These are phyloP conservation scores for Nothopassalora personata DNA, from an alignment of 2,329 filamentous ascomycete genomes.

Conservation along the genomic window DNA sequence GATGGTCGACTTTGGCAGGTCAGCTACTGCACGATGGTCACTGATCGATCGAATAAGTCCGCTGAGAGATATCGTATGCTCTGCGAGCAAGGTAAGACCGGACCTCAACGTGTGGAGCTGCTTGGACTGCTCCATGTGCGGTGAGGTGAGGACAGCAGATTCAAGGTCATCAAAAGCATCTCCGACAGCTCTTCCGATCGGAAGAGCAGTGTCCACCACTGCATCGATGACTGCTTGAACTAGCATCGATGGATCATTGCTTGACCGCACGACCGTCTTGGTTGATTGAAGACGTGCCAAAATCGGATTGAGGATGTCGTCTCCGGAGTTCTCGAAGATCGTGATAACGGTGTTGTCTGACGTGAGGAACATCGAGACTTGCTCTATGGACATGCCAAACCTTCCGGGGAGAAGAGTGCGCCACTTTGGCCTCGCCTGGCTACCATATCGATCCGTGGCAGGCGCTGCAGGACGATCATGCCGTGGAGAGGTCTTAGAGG, in stretches of 20 bases:
- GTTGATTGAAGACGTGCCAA: constrained; percentile 65
- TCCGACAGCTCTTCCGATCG: constrained; percentile 75
- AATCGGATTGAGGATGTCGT: constrained; percentile 78
- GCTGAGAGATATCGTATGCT: constrained; percentile 74
- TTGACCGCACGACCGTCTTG: constrained; percentile 77
- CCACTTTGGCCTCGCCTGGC: constrained; percentile 8
- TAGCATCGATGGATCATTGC: constrained; percentile 82
- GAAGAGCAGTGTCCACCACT: constrained; percentile 83
- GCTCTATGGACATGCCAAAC: constrained; percentile 64
- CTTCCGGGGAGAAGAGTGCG: constrained; percentile 16
- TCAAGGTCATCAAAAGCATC: constrained; percentile 84
- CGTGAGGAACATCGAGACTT: constrained; percentile 84
- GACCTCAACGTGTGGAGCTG: constrained; percentile 64
- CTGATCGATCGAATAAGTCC: constrained; percentile 76
- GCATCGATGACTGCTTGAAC: constrained; percentile 85
- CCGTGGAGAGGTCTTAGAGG: constrained; percentile 7
- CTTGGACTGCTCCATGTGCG: constrained; percentile 71
- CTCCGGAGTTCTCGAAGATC: constrained; percentile 84
- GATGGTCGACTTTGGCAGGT: constrained; percentile 6
- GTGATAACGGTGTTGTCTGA: constrained; percentile 84
- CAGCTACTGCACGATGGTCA: constrained; percentile 62
- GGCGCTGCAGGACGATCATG: background rate
- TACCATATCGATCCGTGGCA: background rate
- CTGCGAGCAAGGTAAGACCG: constrained; percentile 74
- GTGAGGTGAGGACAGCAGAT: constrained; percentile 75